Percentiles rank a stretch among this genome's conserved stretches.
phyloP scores from a whole-genome alignment of 129 eudicot species.

The Deinandra increscens region DNA sequence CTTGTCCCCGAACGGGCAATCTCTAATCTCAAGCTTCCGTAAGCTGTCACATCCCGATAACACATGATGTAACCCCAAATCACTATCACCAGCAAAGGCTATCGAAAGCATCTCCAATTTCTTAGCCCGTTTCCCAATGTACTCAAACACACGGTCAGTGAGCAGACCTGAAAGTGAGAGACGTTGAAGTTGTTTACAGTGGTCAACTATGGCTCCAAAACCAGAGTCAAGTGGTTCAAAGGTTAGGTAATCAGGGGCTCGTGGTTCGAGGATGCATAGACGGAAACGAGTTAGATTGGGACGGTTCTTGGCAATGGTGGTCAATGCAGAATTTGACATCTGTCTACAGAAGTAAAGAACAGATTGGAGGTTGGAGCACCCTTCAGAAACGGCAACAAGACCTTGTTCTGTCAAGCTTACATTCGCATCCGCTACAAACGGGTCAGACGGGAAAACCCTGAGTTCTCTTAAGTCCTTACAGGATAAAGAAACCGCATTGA shows the following conservation, averaged over 20 bases:
- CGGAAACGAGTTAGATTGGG: conserved; percentile 83
- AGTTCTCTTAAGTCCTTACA: conserved; percentile 78
- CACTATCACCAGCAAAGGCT: conserved; percentile 94
- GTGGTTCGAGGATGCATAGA: conserved; percentile 82
- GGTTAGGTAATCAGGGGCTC: conserved; percentile 74
- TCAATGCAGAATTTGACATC: conserved; percentile 79
- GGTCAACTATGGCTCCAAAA: conserved; percentile 81
- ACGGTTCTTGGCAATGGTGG: conserved; percentile 67
- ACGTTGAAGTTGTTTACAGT: conserved; percentile 67
- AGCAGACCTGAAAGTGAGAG: conserved; percentile 81
- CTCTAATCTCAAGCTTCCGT: conserved; percentile 90
- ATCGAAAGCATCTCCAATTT: conserved; percentile 90
- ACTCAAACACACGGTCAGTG: conserved; percentile 78
- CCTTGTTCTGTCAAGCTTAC: conserved; percentile 82
- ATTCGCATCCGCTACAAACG: conserved; percentile 66
- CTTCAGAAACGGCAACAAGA: conserved; percentile 71
- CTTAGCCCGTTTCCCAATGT: conserved; percentile 72
- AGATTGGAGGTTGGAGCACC: conserved; percentile 81
- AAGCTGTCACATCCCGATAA: conserved; percentile 89
- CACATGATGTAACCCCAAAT: conserved; percentile 78
- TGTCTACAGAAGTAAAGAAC: conserved; percentile 89
- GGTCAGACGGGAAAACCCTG: conserved; percentile 92
- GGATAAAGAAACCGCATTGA: conserved; percentile 56
- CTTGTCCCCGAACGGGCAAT: conserved; percentile 93
- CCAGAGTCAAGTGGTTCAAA: conserved; percentile 75